These are phyloP conservation scores for Fennellomyces sp. DNA, from an alignment of 371 early-diverging fungal genomes.

Conservation along the genomic window DNA sequence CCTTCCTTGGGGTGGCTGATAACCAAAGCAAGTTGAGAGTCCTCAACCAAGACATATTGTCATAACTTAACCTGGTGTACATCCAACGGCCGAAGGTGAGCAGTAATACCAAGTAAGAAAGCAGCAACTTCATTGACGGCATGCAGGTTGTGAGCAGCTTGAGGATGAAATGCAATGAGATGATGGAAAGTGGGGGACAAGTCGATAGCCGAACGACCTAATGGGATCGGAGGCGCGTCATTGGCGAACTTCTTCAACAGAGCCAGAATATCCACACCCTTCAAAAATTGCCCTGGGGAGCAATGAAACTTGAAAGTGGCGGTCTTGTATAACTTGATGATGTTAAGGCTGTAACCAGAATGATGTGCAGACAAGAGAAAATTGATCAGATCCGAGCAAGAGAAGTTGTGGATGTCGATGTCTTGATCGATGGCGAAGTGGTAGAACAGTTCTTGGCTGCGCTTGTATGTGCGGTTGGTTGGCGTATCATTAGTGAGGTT, in stretches of 20 bases:
- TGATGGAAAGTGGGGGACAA: conserved; percentile 1
- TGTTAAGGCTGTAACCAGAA: background rate
- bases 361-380: background rate
- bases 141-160: background rate
- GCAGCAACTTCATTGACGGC: background rate
- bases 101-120: conserved; percentile 4
- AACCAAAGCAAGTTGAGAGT: background rate
- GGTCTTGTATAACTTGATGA: background rate
- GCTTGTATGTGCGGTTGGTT: background rate
- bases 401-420: background rate
- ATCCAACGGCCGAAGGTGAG: conserved; percentile 6
- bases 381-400: background rate
- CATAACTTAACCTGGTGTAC: background rate
- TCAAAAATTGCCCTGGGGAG: background rate
- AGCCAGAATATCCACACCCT: background rate
- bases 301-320: background rate
- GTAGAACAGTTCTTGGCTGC: background rate
- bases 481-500: background rate
- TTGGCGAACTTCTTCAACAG: background rate
- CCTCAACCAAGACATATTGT: background rate
- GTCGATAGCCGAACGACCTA: background rate
- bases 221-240: background rate
- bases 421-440: background rate
- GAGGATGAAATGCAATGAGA: background rate
- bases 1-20: conserved; percentile 56